These are phyloP conservation scores for Dendrobium huoshanense DNA, from an alignment of 106 monocot genomes.

Conservation along the genomic window DNA sequence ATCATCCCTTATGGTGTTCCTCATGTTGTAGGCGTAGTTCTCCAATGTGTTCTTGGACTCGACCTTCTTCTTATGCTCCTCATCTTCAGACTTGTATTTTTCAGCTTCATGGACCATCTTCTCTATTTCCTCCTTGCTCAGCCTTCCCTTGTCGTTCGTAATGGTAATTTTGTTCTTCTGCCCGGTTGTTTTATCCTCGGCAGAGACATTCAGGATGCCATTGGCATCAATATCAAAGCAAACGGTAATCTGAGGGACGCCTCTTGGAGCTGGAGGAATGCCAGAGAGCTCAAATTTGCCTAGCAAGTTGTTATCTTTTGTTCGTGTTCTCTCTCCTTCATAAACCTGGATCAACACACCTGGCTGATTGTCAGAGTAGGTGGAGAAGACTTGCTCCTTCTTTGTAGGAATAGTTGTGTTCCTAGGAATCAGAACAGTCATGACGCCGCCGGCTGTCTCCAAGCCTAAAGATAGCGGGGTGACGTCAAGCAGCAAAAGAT, in stretches of 20 bases:
- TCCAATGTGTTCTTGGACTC: conserved; percentile 52
- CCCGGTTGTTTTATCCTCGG: conserved; percentile 43
- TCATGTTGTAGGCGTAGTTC: conserved; percentile 52
- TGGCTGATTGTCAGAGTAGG: conserved; percentile 34
- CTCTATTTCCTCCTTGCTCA: conserved; percentile 43
- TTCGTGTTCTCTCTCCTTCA: conserved; percentile 28
- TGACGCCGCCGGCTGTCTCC: conserved; percentile 32
- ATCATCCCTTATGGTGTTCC: conserved; percentile 41
- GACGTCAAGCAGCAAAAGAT: conserved; percentile 24
- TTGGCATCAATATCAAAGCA: conserved; percentile 55
- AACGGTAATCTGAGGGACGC: conserved; percentile 35
- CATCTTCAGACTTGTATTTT: conserved; percentile 41
- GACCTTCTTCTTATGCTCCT: conserved; percentile 51
- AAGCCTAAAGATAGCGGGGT: conserved; percentile 21
- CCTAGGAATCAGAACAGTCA: conserved; percentile 30
- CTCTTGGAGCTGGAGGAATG: conserved; percentile 28
- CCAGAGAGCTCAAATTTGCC: conserved; percentile 40
- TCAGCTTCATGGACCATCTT: conserved; percentile 51
- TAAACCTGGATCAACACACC: conserved; percentile 28
- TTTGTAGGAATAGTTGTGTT: conserved; percentile 33
- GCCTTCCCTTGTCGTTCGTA: conserved; percentile 39
- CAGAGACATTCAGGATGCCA: conserved; percentile 50
- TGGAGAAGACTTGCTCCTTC: conserved; percentile 35
- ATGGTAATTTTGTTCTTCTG: conserved; percentile 48
- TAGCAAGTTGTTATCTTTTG: conserved; percentile 31